phyloP scores from a whole-genome alignment of 2,329 filamentous ascomycete species.

The Clonostachys sp. region DNA sequence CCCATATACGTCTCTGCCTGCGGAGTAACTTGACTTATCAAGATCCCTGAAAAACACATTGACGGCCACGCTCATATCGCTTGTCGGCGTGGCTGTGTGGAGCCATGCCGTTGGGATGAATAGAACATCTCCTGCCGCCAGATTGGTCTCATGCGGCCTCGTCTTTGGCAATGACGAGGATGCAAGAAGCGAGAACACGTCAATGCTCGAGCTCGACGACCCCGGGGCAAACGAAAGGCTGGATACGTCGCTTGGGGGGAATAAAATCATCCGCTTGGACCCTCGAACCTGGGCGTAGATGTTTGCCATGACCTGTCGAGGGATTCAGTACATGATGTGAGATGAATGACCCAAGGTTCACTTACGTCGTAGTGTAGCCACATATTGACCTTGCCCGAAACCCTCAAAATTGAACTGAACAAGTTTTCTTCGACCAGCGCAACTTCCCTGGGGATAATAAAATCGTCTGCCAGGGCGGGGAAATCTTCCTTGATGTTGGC shows the following conservation, averaged over 20 bases:
- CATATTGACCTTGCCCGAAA: conserved; percentile 77
- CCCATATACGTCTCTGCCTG: conserved; percentile 80
- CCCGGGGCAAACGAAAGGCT: conserved; percentile 69
- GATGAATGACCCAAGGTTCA: conserved; percentile 2
- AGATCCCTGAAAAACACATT: conserved; percentile 84
- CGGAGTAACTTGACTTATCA: conserved; percentile 58
- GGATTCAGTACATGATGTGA: no score
- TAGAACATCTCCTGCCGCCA: conserved; percentile 70
- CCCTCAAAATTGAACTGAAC: conserved; percentile 75
- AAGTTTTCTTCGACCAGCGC: conserved; percentile 51
- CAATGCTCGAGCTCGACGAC: conserved; percentile 72
- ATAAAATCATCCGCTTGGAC: conserved; percentile 69
- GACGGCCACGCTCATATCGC: conserved; percentile 67
- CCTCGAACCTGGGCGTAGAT: conserved; percentile 77
- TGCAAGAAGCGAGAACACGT: conserved; percentile 56
- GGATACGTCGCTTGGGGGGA: conserved; percentile 71
- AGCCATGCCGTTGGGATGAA: conserved; percentile 83
- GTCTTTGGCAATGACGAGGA: conserved; percentile 36
- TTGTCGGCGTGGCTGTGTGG: conserved; percentile 63
- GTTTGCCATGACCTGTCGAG: conserved; percentile 72
- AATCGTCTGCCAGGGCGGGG: conserved; percentile 63
- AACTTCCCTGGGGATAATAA: conserved; percentile 61
- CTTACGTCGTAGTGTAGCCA: conserved; percentile 85
- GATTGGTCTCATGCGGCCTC: conserved; percentile 60
- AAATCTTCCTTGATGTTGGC: conserved; percentile 71